These are phyloP conservation scores for Cladosporium sphaerospermum DNA, from an alignment of 2,329 filamentous ascomycete genomes.

Conservation along the genomic window DNA sequence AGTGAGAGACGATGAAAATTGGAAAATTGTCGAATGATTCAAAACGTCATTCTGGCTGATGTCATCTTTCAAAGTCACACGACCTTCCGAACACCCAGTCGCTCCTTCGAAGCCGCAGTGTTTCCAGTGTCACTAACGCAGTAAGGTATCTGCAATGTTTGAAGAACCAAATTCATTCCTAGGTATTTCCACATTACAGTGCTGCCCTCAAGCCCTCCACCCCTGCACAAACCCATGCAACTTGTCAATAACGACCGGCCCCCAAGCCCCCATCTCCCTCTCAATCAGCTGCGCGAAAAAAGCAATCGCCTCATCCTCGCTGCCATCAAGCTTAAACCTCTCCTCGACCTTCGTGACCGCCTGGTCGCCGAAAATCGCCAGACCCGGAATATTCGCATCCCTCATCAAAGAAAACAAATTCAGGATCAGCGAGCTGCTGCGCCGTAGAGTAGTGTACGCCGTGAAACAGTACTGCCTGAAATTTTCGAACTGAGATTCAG, in stretches of 20 bases:
- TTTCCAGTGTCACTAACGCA: too few relatives aligned
- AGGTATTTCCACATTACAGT: too few relatives aligned
- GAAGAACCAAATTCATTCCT: too few relatives aligned
- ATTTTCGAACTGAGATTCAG: conserved; percentile 60
- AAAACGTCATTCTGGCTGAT: too few relatives aligned
- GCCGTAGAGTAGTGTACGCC: conserved; percentile 83
- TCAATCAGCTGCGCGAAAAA: conserved; percentile 86
- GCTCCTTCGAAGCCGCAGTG: too few relatives aligned
- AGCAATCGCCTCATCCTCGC: conserved; percentile 83
- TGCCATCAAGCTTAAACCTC: conserved; percentile 83
- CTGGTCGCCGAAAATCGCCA: conserved; percentile 69
- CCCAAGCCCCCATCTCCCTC: conserved; percentile 81
- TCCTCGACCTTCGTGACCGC: conserved; percentile 93
- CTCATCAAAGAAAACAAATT: conserved; percentile 97
- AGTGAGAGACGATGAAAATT: too few relatives aligned
- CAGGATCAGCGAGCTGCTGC: conserved; percentile 82
- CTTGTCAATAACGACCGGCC: conserved; percentile 90
- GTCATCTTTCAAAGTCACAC: too few relatives aligned
- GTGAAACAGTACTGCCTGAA: conserved; percentile 97
- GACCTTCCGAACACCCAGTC: too few relatives aligned
- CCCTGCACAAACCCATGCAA: conserved; percentile 91
- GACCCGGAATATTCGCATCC: conserved; percentile 93
- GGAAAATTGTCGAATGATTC: too few relatives aligned
- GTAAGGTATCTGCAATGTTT: too few relatives aligned
- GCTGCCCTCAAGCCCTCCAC: conserved; percentile 59